A percentile compares a stretch with the other conserved stretches of the same genome.
phyloP scores from a whole-genome alignment of 306 rosid species.

The Vicia villosa region DNA sequence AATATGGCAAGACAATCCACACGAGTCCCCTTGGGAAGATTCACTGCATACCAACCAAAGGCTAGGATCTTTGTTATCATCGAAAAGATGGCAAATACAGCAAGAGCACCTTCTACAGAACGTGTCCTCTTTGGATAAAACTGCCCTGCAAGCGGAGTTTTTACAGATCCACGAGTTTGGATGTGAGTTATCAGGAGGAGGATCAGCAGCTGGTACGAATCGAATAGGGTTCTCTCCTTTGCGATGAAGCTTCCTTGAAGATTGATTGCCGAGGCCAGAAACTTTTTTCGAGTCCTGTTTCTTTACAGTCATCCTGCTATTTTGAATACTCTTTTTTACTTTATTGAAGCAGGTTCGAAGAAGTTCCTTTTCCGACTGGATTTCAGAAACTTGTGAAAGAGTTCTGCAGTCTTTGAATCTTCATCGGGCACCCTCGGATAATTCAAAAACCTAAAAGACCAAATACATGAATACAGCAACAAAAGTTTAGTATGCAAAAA shows the following conservation, averaged over 20 bases:
- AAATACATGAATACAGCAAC: neutral
- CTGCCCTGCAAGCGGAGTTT: slow-evolving; percentile 96
- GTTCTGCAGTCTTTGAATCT: slow-evolving; percentile 75
- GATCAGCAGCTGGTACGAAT: slow-evolving; percentile 57
- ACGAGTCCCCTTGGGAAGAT: slow-evolving; percentile 77
- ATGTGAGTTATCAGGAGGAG: slow-evolving; percentile 69
- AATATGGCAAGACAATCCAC: slow-evolving; percentile 93
- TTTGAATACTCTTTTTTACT: slow-evolving; percentile 62
- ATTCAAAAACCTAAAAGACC: slow-evolving; percentile 22
- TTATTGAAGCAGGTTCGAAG: slow-evolving; percentile 58
- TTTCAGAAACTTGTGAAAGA: slow-evolving; percentile 74
- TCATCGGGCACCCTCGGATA: slow-evolving; percentile 48
- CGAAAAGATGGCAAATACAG: slow-evolving; percentile 93
- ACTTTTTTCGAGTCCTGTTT: slow-evolving; percentile 76
- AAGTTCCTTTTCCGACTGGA: slow-evolving; percentile 78
- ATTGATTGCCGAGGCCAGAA: slow-evolving; percentile 60
- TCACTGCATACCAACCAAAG: slow-evolving; percentile 98
- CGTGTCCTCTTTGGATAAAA: slow-evolving; percentile 83
- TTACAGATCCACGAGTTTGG: slow-evolving; percentile 89
- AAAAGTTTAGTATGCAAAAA: slow-evolving; percentile 6
- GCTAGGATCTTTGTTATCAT: slow-evolving; percentile 99
- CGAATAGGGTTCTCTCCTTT: slow-evolving; percentile 88
- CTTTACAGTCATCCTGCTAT: slow-evolving; percentile 68
- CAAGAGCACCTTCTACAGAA: slow-evolving; percentile 99
- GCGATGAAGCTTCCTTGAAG: slow-evolving; percentile 74